Percentiles rank a stretch among this genome's conserved stretches.
Evolutionary conservation across 2,329 filamentous ascomycete genomes (phyloP).

Genomic region (Ascomycota sp.): DNA sequence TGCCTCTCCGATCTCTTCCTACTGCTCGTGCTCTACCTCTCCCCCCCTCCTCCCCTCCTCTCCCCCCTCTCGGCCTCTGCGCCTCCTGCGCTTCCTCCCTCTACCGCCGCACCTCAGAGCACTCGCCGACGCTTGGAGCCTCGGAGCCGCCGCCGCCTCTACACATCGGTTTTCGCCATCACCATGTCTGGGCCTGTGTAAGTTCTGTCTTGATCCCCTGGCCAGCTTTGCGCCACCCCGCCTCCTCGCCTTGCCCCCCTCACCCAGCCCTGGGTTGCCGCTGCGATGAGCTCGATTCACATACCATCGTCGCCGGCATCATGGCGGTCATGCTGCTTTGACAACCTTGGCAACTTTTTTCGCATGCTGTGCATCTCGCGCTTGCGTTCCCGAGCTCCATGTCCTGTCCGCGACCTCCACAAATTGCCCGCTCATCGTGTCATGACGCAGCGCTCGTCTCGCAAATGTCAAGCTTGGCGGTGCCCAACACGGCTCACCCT

Average conservation of each 20-base stretch:
- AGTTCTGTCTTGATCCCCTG: constrained; percentile 18
- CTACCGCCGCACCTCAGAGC: neutral
- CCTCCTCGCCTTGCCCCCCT: constrained; percentile 15
- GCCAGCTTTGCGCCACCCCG: constrained; percentile 17
- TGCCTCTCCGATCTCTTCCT: constrained; percentile 1
- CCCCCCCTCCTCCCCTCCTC: neutral
- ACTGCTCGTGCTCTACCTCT: neutral
- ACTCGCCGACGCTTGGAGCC: neutral
- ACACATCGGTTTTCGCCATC: constrained; percentile 4
- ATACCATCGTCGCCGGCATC: constrained; percentile 7
- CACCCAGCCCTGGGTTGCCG: constrained; percentile 1
- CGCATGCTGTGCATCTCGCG: neutral
- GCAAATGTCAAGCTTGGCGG: constrained; percentile 53
- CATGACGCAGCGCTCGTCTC: constrained; percentile 47
- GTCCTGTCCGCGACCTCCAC: constrained; percentile 1
- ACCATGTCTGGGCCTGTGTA: constrained; percentile 49
- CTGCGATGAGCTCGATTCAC: constrained; percentile 15
- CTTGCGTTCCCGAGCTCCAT: neutral
- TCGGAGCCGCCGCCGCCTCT: too few species aligned
- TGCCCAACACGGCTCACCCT: constrained; percentile 21
- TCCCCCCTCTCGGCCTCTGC: neutral
- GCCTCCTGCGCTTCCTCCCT: constrained; percentile 1
- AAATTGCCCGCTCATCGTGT: constrained; percentile 14
- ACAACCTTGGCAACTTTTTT: too few species aligned
- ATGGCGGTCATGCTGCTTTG: too few species aligned